Evolutionary conservation across 2,329 filamentous ascomycete species (phyloP), one percentile per base, ranked within the genome.

Genomic region (Huntiella moniliformis): DNA sequence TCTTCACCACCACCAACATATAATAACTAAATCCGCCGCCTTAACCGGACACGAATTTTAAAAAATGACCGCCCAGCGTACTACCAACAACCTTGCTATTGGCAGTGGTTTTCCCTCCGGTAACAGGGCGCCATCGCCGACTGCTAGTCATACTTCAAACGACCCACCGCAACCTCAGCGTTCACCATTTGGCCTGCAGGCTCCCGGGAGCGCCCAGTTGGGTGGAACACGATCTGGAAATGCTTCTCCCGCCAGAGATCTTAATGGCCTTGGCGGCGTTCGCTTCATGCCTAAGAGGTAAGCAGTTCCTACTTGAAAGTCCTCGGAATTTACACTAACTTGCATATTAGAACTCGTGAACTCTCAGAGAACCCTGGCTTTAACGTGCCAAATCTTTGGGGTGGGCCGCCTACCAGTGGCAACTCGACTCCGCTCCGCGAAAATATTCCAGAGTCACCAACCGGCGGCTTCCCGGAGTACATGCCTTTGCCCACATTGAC

Each of bases 401-500:
- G 86, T 70, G 88, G 91, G 8, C 88, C 91, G 53, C 88, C 91
- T 42, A 94, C 88, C 47, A 95, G 88, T 60, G 91, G 88, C 53
- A 88, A 94, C 62, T 95, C 88, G 15, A 95, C 88, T 37, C 91
- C 91, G 54, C 73, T 98, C 44, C 84, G 91, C 57, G 91, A 96
- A 66, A 95, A 88, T 53, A 96, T 98, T 51, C 87, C 88, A 52
- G 91, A 98, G 64, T 95, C 88, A 33, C 91, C 91, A 31, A 91
- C 82, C 53, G 88, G 95, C 65, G 88, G 83, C 54, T 96, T 96
- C 56, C 87, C 91, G 49, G 87, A 94, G 61, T 85, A 94, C 59
- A 33, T 42, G 17, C 18, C 42, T n/a, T 16, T 37, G 72, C 81
- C 37, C 71, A 79, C 6, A 73, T 80, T 52, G 73, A 78, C 52